Conservation (phyloP, 2,329 filamentous ascomycete species). For the Tolypocladium capitatum region DNA sequence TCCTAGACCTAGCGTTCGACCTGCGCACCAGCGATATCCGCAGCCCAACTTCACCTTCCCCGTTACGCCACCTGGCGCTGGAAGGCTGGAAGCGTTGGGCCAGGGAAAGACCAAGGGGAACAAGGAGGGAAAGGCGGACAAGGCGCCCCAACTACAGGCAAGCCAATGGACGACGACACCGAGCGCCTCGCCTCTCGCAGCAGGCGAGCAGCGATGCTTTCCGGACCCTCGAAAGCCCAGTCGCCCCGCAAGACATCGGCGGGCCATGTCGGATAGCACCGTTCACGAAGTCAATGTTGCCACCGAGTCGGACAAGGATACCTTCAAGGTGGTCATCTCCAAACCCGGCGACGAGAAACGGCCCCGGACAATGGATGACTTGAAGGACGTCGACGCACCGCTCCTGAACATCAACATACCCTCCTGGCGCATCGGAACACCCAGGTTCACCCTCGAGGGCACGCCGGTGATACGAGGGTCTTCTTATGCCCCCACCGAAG, state of each 20-base stretch:
- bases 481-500: constrained; percentile 65
- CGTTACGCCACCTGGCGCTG: constrained; percentile 45
- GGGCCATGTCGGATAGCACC: constrained; percentile 67
- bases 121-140: not conserved
- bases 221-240: constrained; percentile 12
- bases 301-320: constrained; percentile 47
- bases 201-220: constrained; percentile 19
- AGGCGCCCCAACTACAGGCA: constrained; percentile 11
- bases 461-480: constrained; percentile 69
- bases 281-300: constrained; percentile 47
- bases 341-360: constrained; percentile 47
- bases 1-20: constrained; percentile 45
- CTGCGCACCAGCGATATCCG: constrained; percentile 46
- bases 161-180: constrained; percentile 31
- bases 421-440: constrained; percentile 70
- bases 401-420: constrained; percentile 66
- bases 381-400: constrained; percentile 31
- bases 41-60: constrained; percentile 49
- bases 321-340: constrained; percentile 71
- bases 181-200: constrained; percentile 21
- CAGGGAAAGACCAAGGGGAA: constrained; percentile 14
- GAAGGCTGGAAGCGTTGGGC: constrained; percentile 36
- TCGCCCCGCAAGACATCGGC: constrained; percentile 31
- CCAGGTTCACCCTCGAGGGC: constrained; percentile 63
- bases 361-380: constrained; percentile 50